Conservation (phyloP, 2,329 filamentous ascomycete genomes). For the Cryphonectria nitschkei region DNA sequence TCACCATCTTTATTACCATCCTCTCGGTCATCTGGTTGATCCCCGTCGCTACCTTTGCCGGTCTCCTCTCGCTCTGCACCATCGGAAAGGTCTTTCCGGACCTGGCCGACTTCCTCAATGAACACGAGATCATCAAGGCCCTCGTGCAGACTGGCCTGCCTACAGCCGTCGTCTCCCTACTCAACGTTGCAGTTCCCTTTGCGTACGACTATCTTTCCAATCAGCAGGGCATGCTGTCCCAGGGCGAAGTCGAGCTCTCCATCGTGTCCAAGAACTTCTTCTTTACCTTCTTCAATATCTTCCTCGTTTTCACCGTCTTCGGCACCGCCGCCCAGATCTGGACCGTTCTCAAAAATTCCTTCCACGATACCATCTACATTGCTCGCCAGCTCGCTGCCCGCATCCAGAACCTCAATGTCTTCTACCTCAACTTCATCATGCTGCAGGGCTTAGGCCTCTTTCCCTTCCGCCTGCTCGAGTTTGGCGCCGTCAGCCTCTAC, state of each 20-base stretch:
- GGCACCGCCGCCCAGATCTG: slow-evolving; percentile 80
- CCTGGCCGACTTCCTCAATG: slow-evolving; percentile 68
- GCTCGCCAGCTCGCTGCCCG: slow-evolving; percentile 76
- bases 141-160: slow-evolving; percentile 87
- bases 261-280: slow-evolving; percentile 99
- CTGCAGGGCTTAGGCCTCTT: slow-evolving; percentile 93
- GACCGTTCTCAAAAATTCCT: slow-evolving; percentile 69
- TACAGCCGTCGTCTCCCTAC: slow-evolving; percentile 80
- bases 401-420: slow-evolving; percentile 74
- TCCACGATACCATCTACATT: slow-evolving; percentile 79
- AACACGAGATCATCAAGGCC: slow-evolving; percentile 71
- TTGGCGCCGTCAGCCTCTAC: slow-evolving; percentile 83
- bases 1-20: slow-evolving; percentile 81
- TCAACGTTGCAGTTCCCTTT: slow-evolving; percentile 90
- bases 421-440: slow-evolving; percentile 94
- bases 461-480: slow-evolving; percentile 87
- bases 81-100: slow-evolving; percentile 74
- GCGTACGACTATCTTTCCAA: slow-evolving; percentile 93
- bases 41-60: slow-evolving; percentile 78
- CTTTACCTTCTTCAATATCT: slow-evolving; percentile 99
- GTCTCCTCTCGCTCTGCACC: slow-evolving; percentile 78
- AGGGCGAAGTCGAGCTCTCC: slow-evolving; percentile 91
- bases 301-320: slow-evolving; percentile 89
- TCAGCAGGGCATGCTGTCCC: slow-evolving; percentile 91
- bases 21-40: slow-evolving; percentile 88